These are phyloP conservation scores for Phanerochaete sordida DNA, from an alignment of 768 basidiomycete species.

Conservation along the genomic window DNA sequence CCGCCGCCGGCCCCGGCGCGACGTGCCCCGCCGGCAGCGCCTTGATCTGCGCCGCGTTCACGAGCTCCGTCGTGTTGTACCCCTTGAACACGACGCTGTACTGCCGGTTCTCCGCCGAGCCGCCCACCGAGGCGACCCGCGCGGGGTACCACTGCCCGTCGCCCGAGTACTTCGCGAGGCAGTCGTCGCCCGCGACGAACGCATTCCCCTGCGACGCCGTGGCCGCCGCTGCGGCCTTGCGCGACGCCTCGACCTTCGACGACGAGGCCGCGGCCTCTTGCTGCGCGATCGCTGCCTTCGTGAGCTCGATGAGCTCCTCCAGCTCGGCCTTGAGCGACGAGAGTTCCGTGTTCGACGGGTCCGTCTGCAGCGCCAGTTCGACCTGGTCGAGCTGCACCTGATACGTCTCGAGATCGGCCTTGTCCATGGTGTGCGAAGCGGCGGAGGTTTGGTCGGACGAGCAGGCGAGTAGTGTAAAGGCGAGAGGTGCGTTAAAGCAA, in stretches of 20 bases:
- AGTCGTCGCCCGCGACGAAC: slow-evolving; percentile 85
- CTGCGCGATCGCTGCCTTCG: slow-evolving; percentile 68
- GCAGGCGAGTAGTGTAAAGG: not conserved
- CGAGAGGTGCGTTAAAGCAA: not conserved
- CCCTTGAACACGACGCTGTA: slow-evolving; percentile 91
- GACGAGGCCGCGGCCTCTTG: slow-evolving; percentile 60
- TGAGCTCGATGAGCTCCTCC: slow-evolving; percentile 78
- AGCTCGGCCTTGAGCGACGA: slow-evolving; percentile 72
- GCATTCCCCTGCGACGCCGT: slow-evolving; percentile 43
- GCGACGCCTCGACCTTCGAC: slow-evolving; percentile 50
- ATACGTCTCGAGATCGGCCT: slow-evolving; percentile 82
- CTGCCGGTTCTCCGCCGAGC: slow-evolving; percentile 75
- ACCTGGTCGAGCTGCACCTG: slow-evolving; percentile 90
- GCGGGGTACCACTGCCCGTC: slow-evolving; percentile 89
- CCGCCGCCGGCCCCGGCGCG: slow-evolving; percentile 28
- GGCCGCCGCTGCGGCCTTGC: slow-evolving; percentile 48
- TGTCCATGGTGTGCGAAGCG: slow-evolving; percentile 37
- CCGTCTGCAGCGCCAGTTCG: slow-evolving; percentile 70
- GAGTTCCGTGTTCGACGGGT: slow-evolving; percentile 74
- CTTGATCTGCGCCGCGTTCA: slow-evolving; percentile 71
- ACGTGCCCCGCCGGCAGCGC: slow-evolving; percentile 57
- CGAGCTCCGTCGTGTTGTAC: slow-evolving; percentile 87
- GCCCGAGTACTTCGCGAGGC: slow-evolving; percentile 79
- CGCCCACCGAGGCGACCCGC: slow-evolving; percentile 80
- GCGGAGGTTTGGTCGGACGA: not conserved